These are phyloP conservation scores for Prototheca stagnorum DNA, from an alignment of 163 green algal genomes.

Conservation along the genomic window DNA sequence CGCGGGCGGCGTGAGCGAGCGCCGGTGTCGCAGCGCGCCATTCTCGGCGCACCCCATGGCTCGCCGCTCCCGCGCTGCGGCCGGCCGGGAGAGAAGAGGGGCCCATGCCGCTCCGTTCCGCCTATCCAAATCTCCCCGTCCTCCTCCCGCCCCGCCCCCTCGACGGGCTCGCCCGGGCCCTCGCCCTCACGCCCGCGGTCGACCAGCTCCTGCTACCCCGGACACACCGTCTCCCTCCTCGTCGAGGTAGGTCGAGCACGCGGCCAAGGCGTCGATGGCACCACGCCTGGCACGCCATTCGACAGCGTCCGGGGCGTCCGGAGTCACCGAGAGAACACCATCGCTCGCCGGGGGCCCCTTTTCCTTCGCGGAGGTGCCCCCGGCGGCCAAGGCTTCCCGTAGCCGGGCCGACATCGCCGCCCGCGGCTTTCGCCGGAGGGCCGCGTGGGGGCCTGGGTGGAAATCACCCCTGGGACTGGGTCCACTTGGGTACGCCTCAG, in stretches of 20 bases:
- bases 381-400: slow-evolving; percentile 36
- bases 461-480: not conserved
- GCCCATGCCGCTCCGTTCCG: too few species aligned
- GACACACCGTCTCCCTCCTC: slow-evolving; percentile 43
- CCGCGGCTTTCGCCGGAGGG: not conserved
- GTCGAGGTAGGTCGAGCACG: slow-evolving; percentile 55
- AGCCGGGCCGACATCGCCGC: too few species aligned
- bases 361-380: slow-evolving; percentile 32
- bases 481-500: not conserved
- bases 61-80: too few species aligned
- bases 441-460: slow-evolving; percentile 1
- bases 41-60: too few species aligned
- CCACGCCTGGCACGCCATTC: slow-evolving; percentile 36
- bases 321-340: slow-evolving; percentile 56
- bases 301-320: slow-evolving; percentile 50
- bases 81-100: too few species aligned
- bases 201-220: too few species aligned
- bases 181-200: too few species aligned
- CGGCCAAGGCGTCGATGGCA: slow-evolving; percentile 39
- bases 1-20: too few species aligned
- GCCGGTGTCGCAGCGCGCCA: too few species aligned
- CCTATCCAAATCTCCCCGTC: not conserved
- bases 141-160: not conserved
- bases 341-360: slow-evolving; percentile 48
- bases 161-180: too few species aligned